These are phyloP conservation scores for Vaccinium macrocarpon DNA, from an alignment of 148 eudicot species.

Conservation along the genomic window DNA sequence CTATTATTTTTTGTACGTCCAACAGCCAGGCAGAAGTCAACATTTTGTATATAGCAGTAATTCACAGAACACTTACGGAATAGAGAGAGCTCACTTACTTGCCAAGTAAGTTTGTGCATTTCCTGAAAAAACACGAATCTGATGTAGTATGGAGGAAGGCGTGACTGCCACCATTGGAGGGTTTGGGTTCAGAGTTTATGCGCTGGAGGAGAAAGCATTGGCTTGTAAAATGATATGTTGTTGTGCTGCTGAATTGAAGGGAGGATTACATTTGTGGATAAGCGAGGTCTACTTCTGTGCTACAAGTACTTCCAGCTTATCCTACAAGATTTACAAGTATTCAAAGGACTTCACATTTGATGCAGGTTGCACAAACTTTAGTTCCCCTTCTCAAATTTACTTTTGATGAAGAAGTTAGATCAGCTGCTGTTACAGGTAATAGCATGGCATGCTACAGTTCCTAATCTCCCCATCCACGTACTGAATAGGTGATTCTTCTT, in stretches of 20 bases:
- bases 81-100: not conserved
- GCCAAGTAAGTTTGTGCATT: too few relatives aligned
- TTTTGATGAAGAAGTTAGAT: conserved; percentile 50
- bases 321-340: too few relatives aligned
- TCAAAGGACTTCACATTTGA: not conserved
- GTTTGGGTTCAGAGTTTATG: conserved; percentile 44
- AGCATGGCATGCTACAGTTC: too few relatives aligned
- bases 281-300: conserved; percentile 36
- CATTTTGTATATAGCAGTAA: not conserved
- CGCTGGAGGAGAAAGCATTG: conserved; percentile 49
- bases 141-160: conserved; percentile 39
- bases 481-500: conserved; percentile 5
- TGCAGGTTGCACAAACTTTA: conserved; percentile 46
- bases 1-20: not conserved
- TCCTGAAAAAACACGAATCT: not conserved
- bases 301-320: conserved; percentile 4
- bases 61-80: not conserved
- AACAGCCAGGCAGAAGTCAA: not conserved
- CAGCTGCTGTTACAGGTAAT: conserved; percentile 44
- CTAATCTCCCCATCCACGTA: too few relatives aligned
- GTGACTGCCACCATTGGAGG: conserved; percentile 41
- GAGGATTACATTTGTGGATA: conserved; percentile 18
- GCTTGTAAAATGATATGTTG: conserved; percentile 54
- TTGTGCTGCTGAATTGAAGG: conserved; percentile 51
- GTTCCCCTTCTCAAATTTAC: conserved; percentile 54